phyloP scores from a whole-genome alignment of 179 eudicot genomes.

The Silene noctiflora region DNA sequence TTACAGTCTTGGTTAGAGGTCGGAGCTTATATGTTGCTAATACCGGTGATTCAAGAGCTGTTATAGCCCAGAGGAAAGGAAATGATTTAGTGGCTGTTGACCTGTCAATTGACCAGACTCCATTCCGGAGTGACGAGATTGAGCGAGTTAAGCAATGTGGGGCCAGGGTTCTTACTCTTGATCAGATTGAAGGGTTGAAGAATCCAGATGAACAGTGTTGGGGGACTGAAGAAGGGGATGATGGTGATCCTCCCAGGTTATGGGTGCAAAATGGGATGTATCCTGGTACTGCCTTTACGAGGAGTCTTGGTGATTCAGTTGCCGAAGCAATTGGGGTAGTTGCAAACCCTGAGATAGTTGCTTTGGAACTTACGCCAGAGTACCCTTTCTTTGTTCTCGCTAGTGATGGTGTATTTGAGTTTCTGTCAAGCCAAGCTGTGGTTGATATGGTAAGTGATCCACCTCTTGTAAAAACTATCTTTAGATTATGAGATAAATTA shows the following conservation, averaged over 20 bases:
- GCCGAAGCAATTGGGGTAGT: constrained; percentile 96
- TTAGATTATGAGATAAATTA: background rate
- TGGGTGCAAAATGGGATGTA: constrained; percentile 99
- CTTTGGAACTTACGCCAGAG: constrained; percentile 75
- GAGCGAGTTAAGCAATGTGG: constrained; percentile 92
- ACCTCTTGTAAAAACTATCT: background rate
- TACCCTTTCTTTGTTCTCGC: constrained; percentile 94
- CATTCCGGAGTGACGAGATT: constrained; percentile 78
- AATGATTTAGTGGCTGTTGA: constrained; percentile 76
- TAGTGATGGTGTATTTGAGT: constrained; percentile 98
- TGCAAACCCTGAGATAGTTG: constrained; percentile 83
- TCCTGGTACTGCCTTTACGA: constrained; percentile 96
- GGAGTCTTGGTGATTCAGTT: constrained; percentile 94
- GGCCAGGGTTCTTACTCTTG: constrained; percentile 93
- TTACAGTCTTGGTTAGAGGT: constrained; percentile 83
- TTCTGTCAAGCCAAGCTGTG: constrained; percentile 91
- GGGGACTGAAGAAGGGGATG: constrained; percentile 97
- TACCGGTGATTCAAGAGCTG: constrained; percentile 95
- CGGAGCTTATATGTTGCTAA: constrained; percentile 75
- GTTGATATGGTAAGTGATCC: constrained; percentile 85
- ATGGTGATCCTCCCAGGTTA: constrained; percentile 97
- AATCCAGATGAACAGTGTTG: constrained; percentile 89
- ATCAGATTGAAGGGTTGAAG: constrained; percentile 97
- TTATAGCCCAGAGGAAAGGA: constrained; percentile 82
- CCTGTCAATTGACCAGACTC: constrained; percentile 90